Percentiles rank a stretch among this genome's conserved stretches.
Evolutionary conservation across 345 rosid species (phyloP).

Genomic region (Boechera divaricarpa): DNA sequence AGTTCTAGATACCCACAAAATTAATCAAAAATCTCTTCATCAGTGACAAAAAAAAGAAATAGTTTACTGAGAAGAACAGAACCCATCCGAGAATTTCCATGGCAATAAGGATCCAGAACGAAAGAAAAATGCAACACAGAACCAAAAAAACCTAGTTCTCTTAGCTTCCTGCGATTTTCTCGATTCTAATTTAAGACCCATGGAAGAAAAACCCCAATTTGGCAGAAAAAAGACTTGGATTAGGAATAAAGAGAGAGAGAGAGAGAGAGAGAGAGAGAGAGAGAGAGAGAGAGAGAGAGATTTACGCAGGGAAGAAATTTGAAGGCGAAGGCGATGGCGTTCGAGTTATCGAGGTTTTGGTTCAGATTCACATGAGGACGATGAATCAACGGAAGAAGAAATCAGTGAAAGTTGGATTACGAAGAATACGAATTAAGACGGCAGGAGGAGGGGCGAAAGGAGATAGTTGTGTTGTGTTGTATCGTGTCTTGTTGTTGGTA

Average conservation of each 20-base stretch:
- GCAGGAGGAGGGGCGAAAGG: conserved; percentile 27
- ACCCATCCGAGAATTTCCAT: conserved; percentile 10
- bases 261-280: neutral
- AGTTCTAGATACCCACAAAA: neutral
- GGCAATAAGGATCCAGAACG: neutral
- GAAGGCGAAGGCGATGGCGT: conserved; percentile 32
- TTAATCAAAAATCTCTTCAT: neutral
- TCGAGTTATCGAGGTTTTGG: conserved; percentile 9
- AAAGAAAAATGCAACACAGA: neutral
- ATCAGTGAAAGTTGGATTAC: conserved; percentile 20
- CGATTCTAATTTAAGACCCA: conserved; percentile 7
- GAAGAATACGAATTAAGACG: conserved; percentile 31
- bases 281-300: neutral
- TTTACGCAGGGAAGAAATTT: neutral
- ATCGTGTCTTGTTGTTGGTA: conserved; percentile 38
- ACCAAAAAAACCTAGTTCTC: conserved; percentile 3
- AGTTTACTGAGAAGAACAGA: neutral
- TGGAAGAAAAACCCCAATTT: conserved; percentile 22
- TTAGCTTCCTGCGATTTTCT: neutral
- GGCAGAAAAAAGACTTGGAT: neutral
- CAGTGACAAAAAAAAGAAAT: neutral
- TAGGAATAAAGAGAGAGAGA: neutral
- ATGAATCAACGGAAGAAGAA: conserved; percentile 12
- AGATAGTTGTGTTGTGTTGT: conserved; percentile 27
- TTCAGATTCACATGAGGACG: conserved; percentile 22